These are phyloP conservation scores for Kalmusia sp. DNA, from an alignment of 2,329 filamentous ascomycete genomes.

Conservation along the genomic window DNA sequence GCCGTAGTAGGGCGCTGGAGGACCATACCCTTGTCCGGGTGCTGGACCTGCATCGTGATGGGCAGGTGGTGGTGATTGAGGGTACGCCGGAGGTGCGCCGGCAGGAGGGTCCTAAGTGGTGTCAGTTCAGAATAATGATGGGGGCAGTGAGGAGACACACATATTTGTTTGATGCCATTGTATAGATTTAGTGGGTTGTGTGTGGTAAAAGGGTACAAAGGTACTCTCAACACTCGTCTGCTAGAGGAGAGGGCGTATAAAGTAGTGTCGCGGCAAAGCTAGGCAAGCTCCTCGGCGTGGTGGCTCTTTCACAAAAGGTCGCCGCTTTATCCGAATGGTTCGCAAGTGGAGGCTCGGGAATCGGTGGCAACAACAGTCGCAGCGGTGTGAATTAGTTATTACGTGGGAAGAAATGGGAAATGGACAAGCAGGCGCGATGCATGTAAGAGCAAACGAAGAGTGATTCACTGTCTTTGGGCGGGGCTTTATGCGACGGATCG, in stretches of 20 bases:
- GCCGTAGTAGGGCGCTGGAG: conserved; percentile 29
- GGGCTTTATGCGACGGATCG: neutral
- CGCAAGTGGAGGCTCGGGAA: neutral
- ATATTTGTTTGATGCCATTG: conserved; percentile 32
- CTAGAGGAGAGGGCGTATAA: neutral
- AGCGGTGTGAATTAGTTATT: neutral
- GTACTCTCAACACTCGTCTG: neutral
- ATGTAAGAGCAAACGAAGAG: neutral
- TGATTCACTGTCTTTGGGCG: neutral
- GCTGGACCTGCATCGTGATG: conserved; percentile 39
- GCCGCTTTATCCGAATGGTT: neutral
- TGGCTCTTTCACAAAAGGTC: neutral
- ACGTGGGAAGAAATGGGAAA: too few species aligned
- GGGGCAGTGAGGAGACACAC: conserved; percentile 19
- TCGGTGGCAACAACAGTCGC: neutral
- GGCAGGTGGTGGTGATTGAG: conserved; percentile 37
- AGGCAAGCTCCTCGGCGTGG: conserved; percentile 16
- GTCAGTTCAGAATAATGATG: conserved; percentile 18
- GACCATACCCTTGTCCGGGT: conserved; percentile 26
- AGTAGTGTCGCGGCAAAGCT: conserved; percentile 20
- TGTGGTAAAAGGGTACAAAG: neutral
- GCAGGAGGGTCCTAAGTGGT: conserved; percentile 22
- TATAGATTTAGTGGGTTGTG: neutral
- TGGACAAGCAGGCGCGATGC: neutral
- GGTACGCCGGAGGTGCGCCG: conserved; percentile 45